Conservation (phyloP, 495 filamentous ascomycete genomes). For the Tuber magnatum region DNA sequence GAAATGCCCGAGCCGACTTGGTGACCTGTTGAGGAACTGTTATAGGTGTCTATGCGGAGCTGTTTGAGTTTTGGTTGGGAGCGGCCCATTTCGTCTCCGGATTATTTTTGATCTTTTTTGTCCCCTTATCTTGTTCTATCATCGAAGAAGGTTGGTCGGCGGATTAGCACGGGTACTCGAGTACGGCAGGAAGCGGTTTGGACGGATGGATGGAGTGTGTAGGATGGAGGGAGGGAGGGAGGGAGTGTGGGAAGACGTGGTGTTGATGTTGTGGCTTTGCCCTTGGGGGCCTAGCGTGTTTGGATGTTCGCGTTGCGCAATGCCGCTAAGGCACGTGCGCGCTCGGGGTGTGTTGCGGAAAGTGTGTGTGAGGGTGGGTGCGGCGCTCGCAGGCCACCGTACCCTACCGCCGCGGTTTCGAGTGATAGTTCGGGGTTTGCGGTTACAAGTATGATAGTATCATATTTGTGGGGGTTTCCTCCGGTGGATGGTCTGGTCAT, state of each 20-base stretch:
- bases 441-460: too few relatives aligned
- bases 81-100: slow-evolving; percentile 13
- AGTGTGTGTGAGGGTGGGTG: neutral
- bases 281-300: slow-evolving; percentile 8
- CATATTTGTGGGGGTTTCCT: too few relatives aligned
- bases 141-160: neutral
- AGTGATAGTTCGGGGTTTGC: neutral
- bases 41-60: slow-evolving; percentile 28
- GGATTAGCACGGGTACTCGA: neutral
- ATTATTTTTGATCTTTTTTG: neutral
- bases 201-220: neutral
- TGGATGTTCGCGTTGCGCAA: neutral
- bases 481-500: too few relatives aligned
- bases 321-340: neutral
- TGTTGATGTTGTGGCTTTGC: slow-evolving; percentile 35
- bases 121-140: too few relatives aligned
- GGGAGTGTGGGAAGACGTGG: slow-evolving; percentile 19
- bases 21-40: slow-evolving; percentile 37
- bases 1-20: slow-evolving; percentile 36
- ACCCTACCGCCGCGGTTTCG: neutral
- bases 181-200: neutral
- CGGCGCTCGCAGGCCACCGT: too few relatives aligned
- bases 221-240: neutral
- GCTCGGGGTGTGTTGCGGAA: neutral
- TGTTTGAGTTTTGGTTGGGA: slow-evolving; percentile 21